Evolutionary conservation across 2,329 filamentous ascomycete species (phyloP), one percentile per base, ranked within the genome.

Genomic region (Talaromyces verruculosus): DNA sequence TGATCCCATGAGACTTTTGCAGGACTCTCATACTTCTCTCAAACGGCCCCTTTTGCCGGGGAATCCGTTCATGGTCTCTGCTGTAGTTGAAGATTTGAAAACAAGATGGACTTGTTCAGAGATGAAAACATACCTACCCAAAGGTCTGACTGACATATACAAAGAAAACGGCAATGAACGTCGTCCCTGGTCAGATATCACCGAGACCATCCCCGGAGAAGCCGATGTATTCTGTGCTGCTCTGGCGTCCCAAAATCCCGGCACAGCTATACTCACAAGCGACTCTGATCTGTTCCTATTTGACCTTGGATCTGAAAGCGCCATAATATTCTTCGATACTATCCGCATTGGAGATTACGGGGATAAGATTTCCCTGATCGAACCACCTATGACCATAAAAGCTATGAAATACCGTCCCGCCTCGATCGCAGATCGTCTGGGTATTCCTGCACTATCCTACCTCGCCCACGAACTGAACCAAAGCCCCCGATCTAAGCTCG

Each of bases 221-320:
- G 94, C 94, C 1, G 94, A 98, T 74, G 78, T 83, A 28, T 95
- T 87, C 78, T 97, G 93, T 75, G 92, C 92, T 2, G 78, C 83
- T 15, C 83, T 88, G 63, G 83, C 91, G 6, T 82, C 82, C n/a
- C 68, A 79, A 2, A 73, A 60, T 19, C 41, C 82, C 35, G 87
- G 86, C 0, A 80, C 82, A 1, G 84, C 92, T 15, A 81, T 88
- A 33, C 78, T 97, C 6, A 96, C 92, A 0, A 89, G 88, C n/a
- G 94, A 98, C 72, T 96, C 93, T 0, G 94, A 98, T 73, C 83
- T 97, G 8, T 80, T 96, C 0, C 83, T 94, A 0, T 89, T 93
- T 73, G 84, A 92, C 66, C 82, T 94, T 8, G 89, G 88, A 0
- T 59, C 73, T 0, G 69, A 83, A 1, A 89, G 89, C 0, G 81